Conservation (phyloP, 768 basidiomycete species). For the Gloeostereum incarnatum region DNA sequence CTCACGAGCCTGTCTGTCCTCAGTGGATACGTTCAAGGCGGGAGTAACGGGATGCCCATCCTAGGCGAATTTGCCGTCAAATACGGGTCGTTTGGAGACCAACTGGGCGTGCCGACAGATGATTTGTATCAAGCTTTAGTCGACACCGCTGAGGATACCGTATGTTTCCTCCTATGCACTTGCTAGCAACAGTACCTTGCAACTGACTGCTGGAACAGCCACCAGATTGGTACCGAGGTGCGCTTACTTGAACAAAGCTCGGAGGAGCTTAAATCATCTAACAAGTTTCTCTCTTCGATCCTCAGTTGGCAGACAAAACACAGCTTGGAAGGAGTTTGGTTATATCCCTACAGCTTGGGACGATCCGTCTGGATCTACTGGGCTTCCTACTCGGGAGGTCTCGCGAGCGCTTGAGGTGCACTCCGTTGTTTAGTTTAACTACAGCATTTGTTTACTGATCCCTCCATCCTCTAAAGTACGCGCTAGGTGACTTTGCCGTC, state of each 20-base stretch:
- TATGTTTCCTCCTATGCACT: no score
- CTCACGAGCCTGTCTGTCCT: neutral
- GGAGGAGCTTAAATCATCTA: neutral
- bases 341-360: constrained; percentile 40
- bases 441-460: neutral
- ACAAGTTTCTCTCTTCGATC: neutral
- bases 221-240: constrained; percentile 40
- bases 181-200: no score
- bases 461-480: constrained; percentile 21
- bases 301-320: constrained; percentile 39
- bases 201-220: constrained; percentile 18
- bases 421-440: neutral
- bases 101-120: constrained; percentile 32
- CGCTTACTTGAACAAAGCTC: neutral
- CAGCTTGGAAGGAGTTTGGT: constrained; percentile 40
- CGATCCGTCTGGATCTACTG: constrained; percentile 36
- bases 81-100: constrained; percentile 23
- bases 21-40: constrained; percentile 41
- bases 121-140: constrained; percentile 41
- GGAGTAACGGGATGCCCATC: constrained; percentile 41
- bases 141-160: constrained; percentile 43
- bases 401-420: constrained; percentile 38
- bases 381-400: constrained; percentile 39
- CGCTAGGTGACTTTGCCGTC: constrained; percentile 42
- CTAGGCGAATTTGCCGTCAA: constrained; percentile 43